These are phyloP conservation scores for Aspergillus haitiensis DNA, from an alignment of 495 filamentous ascomycete species.

Conservation along the genomic window DNA sequence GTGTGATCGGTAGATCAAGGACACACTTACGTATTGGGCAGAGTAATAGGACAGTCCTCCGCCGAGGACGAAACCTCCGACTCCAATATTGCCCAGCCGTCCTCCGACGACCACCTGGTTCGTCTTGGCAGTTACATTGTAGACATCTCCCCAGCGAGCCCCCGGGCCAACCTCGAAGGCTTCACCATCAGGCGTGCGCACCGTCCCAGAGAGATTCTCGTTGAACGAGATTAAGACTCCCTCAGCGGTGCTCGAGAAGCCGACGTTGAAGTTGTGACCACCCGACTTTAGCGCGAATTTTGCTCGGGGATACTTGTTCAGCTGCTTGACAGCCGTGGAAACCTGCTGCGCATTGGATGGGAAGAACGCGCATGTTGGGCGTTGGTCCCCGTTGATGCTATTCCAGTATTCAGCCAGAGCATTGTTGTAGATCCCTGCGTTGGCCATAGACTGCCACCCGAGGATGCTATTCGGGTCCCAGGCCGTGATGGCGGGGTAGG, in stretches of 20 bases:
- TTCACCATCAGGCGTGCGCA: constrained; percentile 12
- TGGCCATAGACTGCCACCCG: not conserved
- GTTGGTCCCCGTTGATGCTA: constrained; percentile 13
- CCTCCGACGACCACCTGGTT: constrained; percentile 37
- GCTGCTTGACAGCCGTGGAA: constrained; percentile 19
- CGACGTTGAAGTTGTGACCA: constrained; percentile 28
- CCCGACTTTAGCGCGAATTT: constrained; percentile 26
- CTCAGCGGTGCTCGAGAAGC: constrained; percentile 25
- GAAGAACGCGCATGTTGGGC: constrained; percentile 24
- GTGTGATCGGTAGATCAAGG: not conserved
- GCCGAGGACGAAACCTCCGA: constrained; percentile 38
- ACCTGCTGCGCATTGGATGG: constrained; percentile 25
- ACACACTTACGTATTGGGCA: constrained; percentile 16
- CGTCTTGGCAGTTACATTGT: constrained; percentile 26
- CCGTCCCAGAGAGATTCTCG: constrained; percentile 17
- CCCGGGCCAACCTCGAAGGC: constrained; percentile 34
- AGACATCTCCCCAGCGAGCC: constrained; percentile 38
- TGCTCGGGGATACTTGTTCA: constrained; percentile 17
- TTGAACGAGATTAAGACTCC: constrained; percentile 25
- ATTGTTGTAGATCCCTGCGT: constrained; percentile 1
- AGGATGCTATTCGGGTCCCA: constrained; percentile 8
- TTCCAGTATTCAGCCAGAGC: constrained; percentile 19
- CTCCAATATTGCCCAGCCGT: constrained; percentile 35
- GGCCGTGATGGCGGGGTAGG: constrained; percentile 14
- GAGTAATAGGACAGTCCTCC: constrained; percentile 26